Percentiles rank a stretch among this genome's conserved stretches.
phyloP scores from a whole-genome alignment of 176 grass and related monocot species.

The Oryza coarctata region DNA sequence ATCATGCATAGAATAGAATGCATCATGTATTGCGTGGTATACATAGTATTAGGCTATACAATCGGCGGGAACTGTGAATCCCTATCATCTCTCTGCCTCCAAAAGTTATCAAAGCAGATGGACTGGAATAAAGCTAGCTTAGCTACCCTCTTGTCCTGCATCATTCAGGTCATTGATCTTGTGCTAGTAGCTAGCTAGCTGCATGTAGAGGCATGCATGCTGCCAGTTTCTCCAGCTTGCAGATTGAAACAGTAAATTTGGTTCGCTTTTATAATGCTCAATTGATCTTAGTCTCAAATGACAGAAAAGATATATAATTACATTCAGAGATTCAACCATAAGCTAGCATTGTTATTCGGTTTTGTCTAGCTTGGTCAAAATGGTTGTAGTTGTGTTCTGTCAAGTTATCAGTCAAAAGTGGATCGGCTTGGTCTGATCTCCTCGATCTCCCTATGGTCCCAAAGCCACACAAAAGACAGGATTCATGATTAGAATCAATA shows the following conservation, averaged over 20 bases:
- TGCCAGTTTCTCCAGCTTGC: neutral
- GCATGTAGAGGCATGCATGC: neutral
- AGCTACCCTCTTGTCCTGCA: neutral
- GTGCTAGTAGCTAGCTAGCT: neutral
- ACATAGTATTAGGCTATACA: no score
- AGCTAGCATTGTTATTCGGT: neutral
- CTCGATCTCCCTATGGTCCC: conserved; percentile 36
- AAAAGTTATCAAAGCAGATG: neutral
- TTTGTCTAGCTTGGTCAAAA: conserved; percentile 10
- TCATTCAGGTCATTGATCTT: neutral
- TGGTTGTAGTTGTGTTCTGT: neutral
- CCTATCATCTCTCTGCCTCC: neutral
- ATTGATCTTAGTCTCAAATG: neutral
- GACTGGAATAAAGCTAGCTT: neutral
- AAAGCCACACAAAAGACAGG: conserved; percentile 53
- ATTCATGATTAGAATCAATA: conserved; percentile 54
- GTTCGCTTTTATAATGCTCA: neutral
- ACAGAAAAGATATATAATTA: neutral
- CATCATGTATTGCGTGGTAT: no score
- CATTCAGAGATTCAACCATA: neutral
- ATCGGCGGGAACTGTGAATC: neutral
- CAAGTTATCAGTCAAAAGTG: conserved; percentile 35
- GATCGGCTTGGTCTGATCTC: conserved; percentile 26
- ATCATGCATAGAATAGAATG: no score
- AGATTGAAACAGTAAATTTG: neutral